These are phyloP conservation scores for Bruguiera gymnorhiza DNA, from an alignment of 345 rosid species.

Conservation along the genomic window DNA sequence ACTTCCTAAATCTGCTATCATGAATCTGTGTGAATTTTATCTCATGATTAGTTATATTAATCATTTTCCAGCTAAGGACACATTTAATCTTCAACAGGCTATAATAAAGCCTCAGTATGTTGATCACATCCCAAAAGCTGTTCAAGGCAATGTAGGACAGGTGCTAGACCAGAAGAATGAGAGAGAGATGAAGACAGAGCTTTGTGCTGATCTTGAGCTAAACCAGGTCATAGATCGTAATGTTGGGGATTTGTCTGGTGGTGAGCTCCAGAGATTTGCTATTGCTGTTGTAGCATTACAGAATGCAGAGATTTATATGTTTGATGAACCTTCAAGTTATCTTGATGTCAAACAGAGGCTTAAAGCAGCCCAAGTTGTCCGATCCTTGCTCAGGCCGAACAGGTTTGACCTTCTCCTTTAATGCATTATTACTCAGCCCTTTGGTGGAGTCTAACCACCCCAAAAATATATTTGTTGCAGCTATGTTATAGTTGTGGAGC, in stretches of 20 bases:
- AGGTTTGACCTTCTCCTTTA: conserved; percentile 43
- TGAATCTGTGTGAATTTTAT: not conserved
- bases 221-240: conserved; percentile 92
- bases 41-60: not conserved
- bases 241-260: conserved; percentile 93
- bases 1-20: not conserved
- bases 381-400: conserved; percentile 83
- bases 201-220: conserved; percentile 78
- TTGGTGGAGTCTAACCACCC: not conserved
- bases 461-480: conserved; percentile 38
- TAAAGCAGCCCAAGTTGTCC: conserved; percentile 91
- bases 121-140: conserved; percentile 95
- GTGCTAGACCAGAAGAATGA: conserved; percentile 95
- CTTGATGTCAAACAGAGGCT: conserved; percentile 99
- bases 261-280: conserved; percentile 98
- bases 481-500: conserved; percentile 98
- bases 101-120: conserved; percentile 98
- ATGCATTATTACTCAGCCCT: not conserved
- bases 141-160: conserved; percentile 89
- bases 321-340: conserved; percentile 99
- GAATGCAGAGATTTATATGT: conserved; percentile 99
- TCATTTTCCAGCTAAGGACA: conserved; percentile 4
- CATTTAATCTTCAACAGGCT: conserved; percentile 47
- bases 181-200: conserved; percentile 65
- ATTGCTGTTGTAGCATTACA: conserved; percentile 94